Evolutionary conservation across 78 protist genomes (phyloP), one percentile per base, ranked within the genome.

Genomic region (Dictyostelium intermedium): DNA sequence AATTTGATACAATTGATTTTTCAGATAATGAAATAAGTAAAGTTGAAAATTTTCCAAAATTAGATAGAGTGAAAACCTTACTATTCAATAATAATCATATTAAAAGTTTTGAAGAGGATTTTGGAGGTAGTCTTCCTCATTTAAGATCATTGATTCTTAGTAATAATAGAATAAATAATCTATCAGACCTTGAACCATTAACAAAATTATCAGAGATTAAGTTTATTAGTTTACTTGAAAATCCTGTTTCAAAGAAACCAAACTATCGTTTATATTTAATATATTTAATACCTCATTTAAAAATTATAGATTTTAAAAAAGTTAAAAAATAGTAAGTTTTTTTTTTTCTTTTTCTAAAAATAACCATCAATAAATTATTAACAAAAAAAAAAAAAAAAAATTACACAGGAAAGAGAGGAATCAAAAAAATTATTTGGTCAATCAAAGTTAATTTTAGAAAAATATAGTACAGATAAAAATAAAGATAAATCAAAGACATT

Each of bases 1-100:
- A 95, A 73, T 98, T 97, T 69, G 98, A 98, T 84, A 60, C 98
- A 4, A 96, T 98, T 63, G 99, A 98, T 86, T 93, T 98, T 39
- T 87, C 98, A 5, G 98, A 98, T 74, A 98, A 98, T 85, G 97
- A 94, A 43, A 91, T 98, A 5, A 66, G 84, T 9, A 47, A 84
- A 63, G 85, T 98, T 3, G 99, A 97, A 27, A 93, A 93, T 45
- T 78, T 97, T 69, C 97, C 99, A 20, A 77, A 66, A 45, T 79
- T 98, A 34, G 43, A 78, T 25, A 74, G 98, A 16, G 80, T 98
- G 20, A 85, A 87, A 69, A 83, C 96, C n/a, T 50, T 98, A 37
- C 72, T 98, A 4, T 45, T 97, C 34, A 61, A 18, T 63, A 97
- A 98, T 95, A 98, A 98, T 87, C 91, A 96, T 3, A 53, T 98